Evolutionary conservation across 305 asterid species (phyloP).

Genomic region (Solanum chacoense): DNA sequence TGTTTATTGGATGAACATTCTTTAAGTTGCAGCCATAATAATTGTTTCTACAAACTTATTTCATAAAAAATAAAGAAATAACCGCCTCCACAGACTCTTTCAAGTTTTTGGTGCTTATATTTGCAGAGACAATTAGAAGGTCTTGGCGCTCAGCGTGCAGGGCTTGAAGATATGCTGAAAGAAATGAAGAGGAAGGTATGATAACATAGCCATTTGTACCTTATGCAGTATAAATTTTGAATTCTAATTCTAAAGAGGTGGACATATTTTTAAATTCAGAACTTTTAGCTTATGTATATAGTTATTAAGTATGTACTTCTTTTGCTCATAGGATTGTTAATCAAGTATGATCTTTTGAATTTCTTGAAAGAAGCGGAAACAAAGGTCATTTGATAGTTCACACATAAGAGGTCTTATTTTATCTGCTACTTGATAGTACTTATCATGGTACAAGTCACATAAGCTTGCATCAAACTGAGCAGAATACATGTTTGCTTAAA

Average conservation of each 20-base stretch:
- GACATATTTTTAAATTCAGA: background rate
- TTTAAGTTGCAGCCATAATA: background rate
- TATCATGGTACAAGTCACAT: background rate
- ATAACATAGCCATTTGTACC: background rate
- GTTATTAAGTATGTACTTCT: background rate
- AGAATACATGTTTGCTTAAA: background rate
- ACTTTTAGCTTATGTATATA: background rate
- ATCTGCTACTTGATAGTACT: background rate
- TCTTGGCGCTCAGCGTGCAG: conserved; percentile 97
- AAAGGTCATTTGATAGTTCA: background rate
- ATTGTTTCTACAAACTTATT: background rate
- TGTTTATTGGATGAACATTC: background rate
- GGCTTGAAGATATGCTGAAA: conserved; percentile 98
- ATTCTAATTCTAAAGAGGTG: background rate
- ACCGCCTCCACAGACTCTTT: background rate
- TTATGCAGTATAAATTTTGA: background rate
- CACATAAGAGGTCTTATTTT: background rate
- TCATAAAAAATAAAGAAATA: background rate
- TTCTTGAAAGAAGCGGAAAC: background rate
- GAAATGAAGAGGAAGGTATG: conserved; percentile 98
- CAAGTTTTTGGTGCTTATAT: background rate
- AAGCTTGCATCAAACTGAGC: background rate
- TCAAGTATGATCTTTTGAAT: background rate
- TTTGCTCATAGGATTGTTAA: background rate
- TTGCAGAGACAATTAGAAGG: conserved; percentile 86